Evolutionary conservation across 176 grass and related monocot genomes (phyloP).

Genomic region (Carex parvula): DNA sequence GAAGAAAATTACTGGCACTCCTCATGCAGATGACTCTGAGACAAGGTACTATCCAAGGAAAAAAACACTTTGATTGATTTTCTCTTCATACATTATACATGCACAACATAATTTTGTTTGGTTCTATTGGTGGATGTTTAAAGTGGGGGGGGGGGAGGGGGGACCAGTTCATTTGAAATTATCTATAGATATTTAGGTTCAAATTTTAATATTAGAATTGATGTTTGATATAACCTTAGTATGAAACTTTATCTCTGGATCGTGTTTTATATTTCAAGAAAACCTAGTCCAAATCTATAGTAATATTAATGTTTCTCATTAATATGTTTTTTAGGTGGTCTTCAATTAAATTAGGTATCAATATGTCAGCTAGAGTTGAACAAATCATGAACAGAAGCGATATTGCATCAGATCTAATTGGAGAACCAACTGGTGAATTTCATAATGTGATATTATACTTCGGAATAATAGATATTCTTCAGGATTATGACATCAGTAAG

Average conservation of each 20-base stretch:
- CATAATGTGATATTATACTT: constrained; percentile 71
- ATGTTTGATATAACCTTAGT: background rate
- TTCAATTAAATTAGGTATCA: constrained; percentile 46
- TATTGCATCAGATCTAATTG: constrained; percentile 37
- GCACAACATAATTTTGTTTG: background rate
- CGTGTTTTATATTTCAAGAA: background rate
- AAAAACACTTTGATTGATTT: background rate
- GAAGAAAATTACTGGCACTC: constrained; percentile 23
- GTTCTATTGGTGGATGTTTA: background rate
- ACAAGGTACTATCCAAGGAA: constrained; percentile 34
- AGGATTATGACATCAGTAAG: constrained; percentile 89
- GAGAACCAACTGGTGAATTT: constrained; percentile 70
- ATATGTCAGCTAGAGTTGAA: constrained; percentile 82
- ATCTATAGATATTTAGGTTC: background rate
- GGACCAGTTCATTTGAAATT: background rate
- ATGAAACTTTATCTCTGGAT: background rate
- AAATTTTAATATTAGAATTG: background rate
- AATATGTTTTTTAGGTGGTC: constrained; percentile 39
- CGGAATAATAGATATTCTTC: constrained; percentile 88
- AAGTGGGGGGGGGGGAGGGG: background rate
- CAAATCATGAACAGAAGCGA: constrained; percentile 44
- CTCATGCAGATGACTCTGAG: constrained; percentile 46
- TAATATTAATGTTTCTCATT: background rate
- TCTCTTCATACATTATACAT: background rate
- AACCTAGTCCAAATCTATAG: background rate